Conservation (phyloP, 2,329 filamentous ascomycete genomes). For the Sarocladiaceae sp. region DNA sequence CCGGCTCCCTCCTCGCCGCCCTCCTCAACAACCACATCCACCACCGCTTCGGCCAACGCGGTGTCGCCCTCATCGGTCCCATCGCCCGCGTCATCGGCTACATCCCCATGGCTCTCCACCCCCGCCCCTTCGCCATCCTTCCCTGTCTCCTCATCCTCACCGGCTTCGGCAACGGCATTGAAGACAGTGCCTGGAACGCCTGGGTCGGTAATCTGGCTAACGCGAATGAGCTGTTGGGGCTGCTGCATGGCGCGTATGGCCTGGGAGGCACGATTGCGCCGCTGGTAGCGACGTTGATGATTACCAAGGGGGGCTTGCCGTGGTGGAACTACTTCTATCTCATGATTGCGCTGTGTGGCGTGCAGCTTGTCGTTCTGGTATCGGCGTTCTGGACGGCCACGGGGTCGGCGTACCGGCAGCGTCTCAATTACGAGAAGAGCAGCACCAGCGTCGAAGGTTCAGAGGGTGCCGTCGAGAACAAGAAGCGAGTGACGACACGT, state of each 20-base stretch:
- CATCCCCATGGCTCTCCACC: slow-evolving; percentile 58
- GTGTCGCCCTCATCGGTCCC: slow-evolving; percentile 61
- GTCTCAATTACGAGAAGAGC: slow-evolving; percentile 14
- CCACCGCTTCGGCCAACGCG: slow-evolving; percentile 60
- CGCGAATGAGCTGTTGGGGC: slow-evolving; percentile 63
- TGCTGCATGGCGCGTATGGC: slow-evolving; percentile 67
- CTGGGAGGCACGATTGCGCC: slow-evolving; percentile 64
- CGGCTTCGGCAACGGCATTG: slow-evolving; percentile 62
- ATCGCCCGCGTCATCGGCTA: slow-evolving; percentile 59
- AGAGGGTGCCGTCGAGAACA: slow-evolving; percentile 19
- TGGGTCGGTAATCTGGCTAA: slow-evolving; percentile 65
- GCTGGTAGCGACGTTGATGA: slow-evolving; percentile 65
- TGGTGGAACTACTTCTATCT: slow-evolving; percentile 77
- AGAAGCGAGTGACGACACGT: slow-evolving; percentile 38
- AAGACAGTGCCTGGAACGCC: slow-evolving; percentile 54
- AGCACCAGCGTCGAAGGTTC: slow-evolving; percentile 8
- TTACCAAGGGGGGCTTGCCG: slow-evolving; percentile 51
- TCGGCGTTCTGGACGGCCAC: slow-evolving; percentile 59
- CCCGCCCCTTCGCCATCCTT: slow-evolving; percentile 27
- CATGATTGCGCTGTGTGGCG: slow-evolving; percentile 53
- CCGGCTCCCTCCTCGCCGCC: slow-evolving; percentile 58
- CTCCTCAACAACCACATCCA: slow-evolving; percentile 60
- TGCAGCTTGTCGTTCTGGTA: slow-evolving; percentile 48
- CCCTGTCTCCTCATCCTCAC: slow-evolving; percentile 42
- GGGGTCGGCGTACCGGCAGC: slow-evolving; percentile 45